Base-by-base conservation (phyloP, 2,329 filamentous ascomycete species). In the Trichoderma semiorbis region DNA sequence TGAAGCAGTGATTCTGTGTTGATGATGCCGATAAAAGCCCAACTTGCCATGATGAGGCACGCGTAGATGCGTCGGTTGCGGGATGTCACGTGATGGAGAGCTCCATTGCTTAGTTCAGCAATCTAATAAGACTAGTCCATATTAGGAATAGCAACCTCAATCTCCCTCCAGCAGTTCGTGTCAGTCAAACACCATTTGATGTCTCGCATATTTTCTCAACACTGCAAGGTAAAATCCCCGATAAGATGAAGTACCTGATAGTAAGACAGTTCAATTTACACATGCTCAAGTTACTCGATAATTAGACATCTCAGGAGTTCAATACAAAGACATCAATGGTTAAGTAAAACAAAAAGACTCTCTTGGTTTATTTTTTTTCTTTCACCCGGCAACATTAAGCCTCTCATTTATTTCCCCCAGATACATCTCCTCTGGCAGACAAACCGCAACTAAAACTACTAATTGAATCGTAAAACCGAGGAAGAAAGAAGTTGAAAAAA, bases 31-130 rank as follows among this genome's bases (percentile, higher is more conserved):
- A 71, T 32, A 16, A 36, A 32, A 58, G 61, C 65, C 65, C 53
- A 43, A 68, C 28, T 57, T 67, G 61, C 61, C 32, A 43, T 63
- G 50, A 21, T 14, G 28, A 70, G 34, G 55, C 53, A 63, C 70
- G 70, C 70, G 70, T 72, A 53, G 63, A 72, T 55, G 58, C 16
- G 47, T 18, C 28, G 32, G 24, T 24, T 24, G 64, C 64, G 70
- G 64, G 63, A 53, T 62, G 21, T 72, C 70, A 72, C 70, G 63
- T 72, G 70, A 63, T 3, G 3, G 8, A 30, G 14, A 55, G 63
- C 43, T 65, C 43, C 28, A n/a, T 55, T 30, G 53, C 34, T 57
- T 32, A 32, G 14, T 55, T 1, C 39, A 10, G 18, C 47, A 26
- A 47, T n/a, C 10, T 7, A 10, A 43, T 0, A 1, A 3, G 14